Base-by-base conservation (phyloP, 208 protist genomes). In the Acanthamoeba comandoni region DNA sequence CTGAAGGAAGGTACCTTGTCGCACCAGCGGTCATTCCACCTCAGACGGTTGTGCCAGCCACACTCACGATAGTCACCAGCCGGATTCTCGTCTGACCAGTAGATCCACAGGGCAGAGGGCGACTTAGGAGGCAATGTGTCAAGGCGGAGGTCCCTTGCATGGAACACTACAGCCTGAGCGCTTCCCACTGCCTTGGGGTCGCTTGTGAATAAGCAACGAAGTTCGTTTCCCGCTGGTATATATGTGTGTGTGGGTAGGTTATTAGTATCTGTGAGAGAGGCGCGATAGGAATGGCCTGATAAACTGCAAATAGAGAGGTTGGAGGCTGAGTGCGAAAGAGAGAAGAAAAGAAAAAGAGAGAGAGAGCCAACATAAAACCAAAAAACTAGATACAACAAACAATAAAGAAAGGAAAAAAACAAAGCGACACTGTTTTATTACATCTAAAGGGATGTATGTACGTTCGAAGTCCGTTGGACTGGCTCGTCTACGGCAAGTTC, bases 1-100 rank as follows among this genome's bases (percentile, higher is more conserved):
- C n/a, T n/a, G n/a, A n/a, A n/a, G n/a, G n/a, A n/a, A n/a, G n/a
- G 22, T 65, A 65, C 51, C 75, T 84, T 84, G 29, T 84, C 75
- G 53, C 75, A 84, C 51, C 31, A 31, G 17, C 75, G 75, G 0
- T 60, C 75, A 11, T 31, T 24, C 8, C 5, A 57, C 1, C 13
- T 58, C 5, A 64, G 48, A 29, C 75, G 75, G 19, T 15, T 43
- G 22, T 64, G 31, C 75, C 75, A 84, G 3, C 75, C 75, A 31
- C 75, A 84, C 5, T 51, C 5, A 31, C 75, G 75, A 2, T 57
- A 29, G 52, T 84, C 75, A 31, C 35, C 58, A 15, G 48, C n/a
- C 4, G 75, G 75, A 26, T 84, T 84, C 75, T 84, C 75, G 22
- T 64, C 51, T 13, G 75, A 64, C 11, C 12, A 64, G 51, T 64